Evolutionary conservation across 192 early-diverging fungal genomes (phyloP), one percentile per base, ranked within the genome.

Genomic region (Entomortierella beljakovae): DNA sequence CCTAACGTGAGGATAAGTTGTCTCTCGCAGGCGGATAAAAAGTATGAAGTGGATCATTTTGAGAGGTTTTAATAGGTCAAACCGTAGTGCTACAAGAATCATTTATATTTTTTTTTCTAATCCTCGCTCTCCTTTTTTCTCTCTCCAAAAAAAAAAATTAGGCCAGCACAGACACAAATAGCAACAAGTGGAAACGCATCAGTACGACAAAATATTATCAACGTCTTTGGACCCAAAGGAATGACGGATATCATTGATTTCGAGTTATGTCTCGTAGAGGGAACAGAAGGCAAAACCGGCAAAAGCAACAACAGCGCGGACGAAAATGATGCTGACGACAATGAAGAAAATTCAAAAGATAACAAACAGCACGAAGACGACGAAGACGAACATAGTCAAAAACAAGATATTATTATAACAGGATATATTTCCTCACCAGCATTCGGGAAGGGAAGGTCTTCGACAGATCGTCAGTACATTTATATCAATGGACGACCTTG

Each of bases 401-500:
- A 66, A 29, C 57, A 49, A n/a, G 54, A 51, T 16, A 63, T 82
- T 26, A 13, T 42, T 28, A 62, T 86, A 52, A 43, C 53, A 29
- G 92, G 89, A 2, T 76, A 84, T 43, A 85, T 92, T 0, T 91
- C 91, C 0, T 89, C 90, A 29, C 92, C 94, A 1, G 68, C 74
- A 28, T 86, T 88, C 5, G 89, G 88, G 1, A 84, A 85, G 46
- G 96, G 96, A 0, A 79, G 97, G 9, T 91, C 88, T 31, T 91
- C 80, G 16, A 38, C 82, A 1, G 98, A 98, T 68, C 87, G 94
- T 42, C 96, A 97, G 85, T 98, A 90, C 63, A 80, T 92, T 33
- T 98, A 85, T 65, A 88, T 99, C 59, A 98, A 98, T 80, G 91
- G 92, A 10, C 90, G 97, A 22, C 97, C 98, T 0, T 95, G 95